These are phyloP conservation scores for Anethum foeniculum DNA, from an alignment of 140 eudicot species.

Conservation along the genomic window DNA sequence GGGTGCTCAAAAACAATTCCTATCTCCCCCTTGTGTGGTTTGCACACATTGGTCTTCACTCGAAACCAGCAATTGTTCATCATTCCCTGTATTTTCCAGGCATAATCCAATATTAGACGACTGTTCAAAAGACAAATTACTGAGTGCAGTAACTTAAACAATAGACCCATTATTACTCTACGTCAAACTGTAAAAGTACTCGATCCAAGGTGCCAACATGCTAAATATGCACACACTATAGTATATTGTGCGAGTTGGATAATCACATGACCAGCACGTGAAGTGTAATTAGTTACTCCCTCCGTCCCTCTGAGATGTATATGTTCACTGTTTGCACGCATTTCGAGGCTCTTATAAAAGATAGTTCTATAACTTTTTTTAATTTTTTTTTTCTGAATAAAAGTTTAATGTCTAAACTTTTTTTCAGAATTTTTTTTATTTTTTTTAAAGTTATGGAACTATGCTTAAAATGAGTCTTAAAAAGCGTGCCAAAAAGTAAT, in stretches of 20 bases:
- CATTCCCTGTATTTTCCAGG: slow-evolving; percentile 54
- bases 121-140: background rate
- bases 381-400: too few species aligned
- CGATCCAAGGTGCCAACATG: background rate
- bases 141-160: background rate
- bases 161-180: background rate
- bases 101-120: background rate
- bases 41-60: slow-evolving; percentile 85
- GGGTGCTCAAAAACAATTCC: slow-evolving; percentile 96
- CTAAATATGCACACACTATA: background rate
- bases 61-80: slow-evolving; percentile 99
- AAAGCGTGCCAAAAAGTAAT: too few species aligned
- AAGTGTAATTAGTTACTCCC: background rate
- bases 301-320: background rate
- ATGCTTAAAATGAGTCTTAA: too few species aligned
- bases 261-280: slow-evolving; percentile 3
- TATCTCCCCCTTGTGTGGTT: slow-evolving; percentile 84
- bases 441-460: too few species aligned
- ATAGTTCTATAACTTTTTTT: too few species aligned
- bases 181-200: background rate
- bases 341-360: background rate
- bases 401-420: too few species aligned
- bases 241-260: background rate
- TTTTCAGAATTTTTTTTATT: too few species aligned
- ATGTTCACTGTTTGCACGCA: too few species aligned